Evolutionary conservation across 108 stramenopile genomes (phyloP).

Genomic region (Nitzschia sp.): DNA sequence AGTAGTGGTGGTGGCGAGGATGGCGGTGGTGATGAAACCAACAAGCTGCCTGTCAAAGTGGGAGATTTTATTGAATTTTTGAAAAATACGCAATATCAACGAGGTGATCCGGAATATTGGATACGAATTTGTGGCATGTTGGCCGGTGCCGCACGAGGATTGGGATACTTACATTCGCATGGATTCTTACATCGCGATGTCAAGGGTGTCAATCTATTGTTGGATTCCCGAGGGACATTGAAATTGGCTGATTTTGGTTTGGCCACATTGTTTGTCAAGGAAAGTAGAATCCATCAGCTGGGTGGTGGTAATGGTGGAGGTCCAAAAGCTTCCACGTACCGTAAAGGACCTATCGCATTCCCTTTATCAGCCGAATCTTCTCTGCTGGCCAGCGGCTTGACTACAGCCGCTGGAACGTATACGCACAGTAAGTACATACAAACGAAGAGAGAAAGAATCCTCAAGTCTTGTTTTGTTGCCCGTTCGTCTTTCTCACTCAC

Average conservation of each 20-base stretch:
- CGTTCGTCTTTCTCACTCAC: background rate
- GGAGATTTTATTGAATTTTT: slow-evolving; percentile 6
- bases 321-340: too few species aligned
- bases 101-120: slow-evolving; percentile 4
- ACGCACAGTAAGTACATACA: slow-evolving; percentile 5
- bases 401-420: slow-evolving; percentile 17
- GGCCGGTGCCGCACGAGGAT: slow-evolving; percentile 15
- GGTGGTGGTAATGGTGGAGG: too few species aligned
- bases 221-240: slow-evolving; percentile 47
- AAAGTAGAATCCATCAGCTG: too few species aligned
- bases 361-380: background rate
- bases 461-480: background rate
- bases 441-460: background rate
- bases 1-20: background rate
- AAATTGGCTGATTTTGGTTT: slow-evolving; percentile 85
- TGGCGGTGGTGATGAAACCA: background rate
- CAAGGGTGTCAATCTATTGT: slow-evolving; percentile 14
- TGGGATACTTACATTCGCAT: slow-evolving; percentile 21
- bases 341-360: too few species aligned
- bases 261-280: slow-evolving; percentile 9
- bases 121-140: slow-evolving; percentile 17
- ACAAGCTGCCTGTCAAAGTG: background rate
- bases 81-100: background rate
- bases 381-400: background rate
- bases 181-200: slow-evolving; percentile 18